Evolutionary conservation across 345 rosid species (phyloP), one percentile per base, ranked within the genome.

Genomic region (Syzygium oleosum): DNA sequence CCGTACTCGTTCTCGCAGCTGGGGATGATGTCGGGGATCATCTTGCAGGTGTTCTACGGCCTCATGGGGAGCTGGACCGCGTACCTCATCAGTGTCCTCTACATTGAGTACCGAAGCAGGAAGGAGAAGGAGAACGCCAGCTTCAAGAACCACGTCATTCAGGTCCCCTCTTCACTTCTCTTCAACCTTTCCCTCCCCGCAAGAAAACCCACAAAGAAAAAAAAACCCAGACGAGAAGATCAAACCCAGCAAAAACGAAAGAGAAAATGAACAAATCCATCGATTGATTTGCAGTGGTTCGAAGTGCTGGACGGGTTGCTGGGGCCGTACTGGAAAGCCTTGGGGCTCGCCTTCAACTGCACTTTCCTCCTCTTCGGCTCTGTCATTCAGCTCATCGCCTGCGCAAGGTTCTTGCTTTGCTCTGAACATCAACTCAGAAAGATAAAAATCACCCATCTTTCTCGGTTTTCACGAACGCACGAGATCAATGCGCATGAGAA

Each of bases 361-460:
- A 98, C 99, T 89, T 96, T 98, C 92, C 94, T 98, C n/a, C 92
- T 98, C 86, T 98, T 98, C 85, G 99, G 99, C 93, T 96, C 99
- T 51, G 99, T 98, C 56, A 98, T 98, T 87, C 99, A 98, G 91
- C 98, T 98, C 87, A 98, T 98, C 88, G 99, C 97, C 49, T 98
- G 99, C 89, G 99, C 99, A 56, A 97, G 99, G 99, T 93, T 79
- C 29, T 52, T 23, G 15, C 16, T 38, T 10, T 16, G 16, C 49
- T 58, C 11, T 21, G 25, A 58, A 23, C 83, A 9, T 73, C 21
- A 9, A 4, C 1, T 73, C 46, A 9, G 25, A 34, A 49, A 27
- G 16, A 16, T 8, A 21, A 73, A 73, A 38, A 19, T 34, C 80
- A 17, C 80, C 80, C 46, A 17, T 68, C 1, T 68, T 14, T 59